phyloP scores from a whole-genome alignment of 2,329 filamentous ascomycete species.

The Ophiocordyceps camponoti-saundersi region DNA sequence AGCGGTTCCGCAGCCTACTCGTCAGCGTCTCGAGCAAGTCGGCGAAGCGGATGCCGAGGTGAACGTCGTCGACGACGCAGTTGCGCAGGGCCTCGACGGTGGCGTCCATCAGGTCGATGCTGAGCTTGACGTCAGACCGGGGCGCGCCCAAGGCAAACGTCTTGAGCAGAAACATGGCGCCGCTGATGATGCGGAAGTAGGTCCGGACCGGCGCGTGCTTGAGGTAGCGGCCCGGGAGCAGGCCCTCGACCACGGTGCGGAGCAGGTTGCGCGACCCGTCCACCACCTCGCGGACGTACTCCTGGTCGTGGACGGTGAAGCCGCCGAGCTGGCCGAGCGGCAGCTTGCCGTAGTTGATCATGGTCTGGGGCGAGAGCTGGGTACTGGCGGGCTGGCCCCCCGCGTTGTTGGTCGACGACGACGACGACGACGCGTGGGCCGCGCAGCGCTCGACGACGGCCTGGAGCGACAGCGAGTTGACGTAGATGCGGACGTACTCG shows the following conservation, averaged over 20 bases:
- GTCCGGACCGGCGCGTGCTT: slow-evolving; percentile 72
- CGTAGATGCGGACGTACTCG: slow-evolving; percentile 84
- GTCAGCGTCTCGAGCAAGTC: slow-evolving; percentile 69
- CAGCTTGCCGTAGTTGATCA: slow-evolving; percentile 47
- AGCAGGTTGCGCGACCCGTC: slow-evolving; percentile 64
- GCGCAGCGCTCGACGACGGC: slow-evolving; percentile 89
- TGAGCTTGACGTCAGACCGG: slow-evolving; percentile 60
- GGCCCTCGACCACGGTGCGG: slow-evolving; percentile 57
- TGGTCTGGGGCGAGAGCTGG: slow-evolving; percentile 42
- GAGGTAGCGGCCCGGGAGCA: slow-evolving; percentile 58
- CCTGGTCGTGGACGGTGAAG: slow-evolving; percentile 49
- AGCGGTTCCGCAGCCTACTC: slow-evolving; percentile 53
- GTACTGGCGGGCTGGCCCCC: slow-evolving; percentile 6
- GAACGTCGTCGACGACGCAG: slow-evolving; percentile 72
- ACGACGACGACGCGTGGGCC: slow-evolving; percentile 32
- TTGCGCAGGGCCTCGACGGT: slow-evolving; percentile 59
- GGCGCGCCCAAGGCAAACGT: slow-evolving; percentile 70
- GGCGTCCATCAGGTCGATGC: slow-evolving; percentile 57
- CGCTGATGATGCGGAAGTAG: slow-evolving; percentile 74
- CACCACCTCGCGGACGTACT: slow-evolving; percentile 61
- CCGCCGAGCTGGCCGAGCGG: slow-evolving; percentile 47
- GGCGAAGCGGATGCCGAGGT: slow-evolving; percentile 70
- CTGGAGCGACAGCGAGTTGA: slow-evolving; percentile 87
- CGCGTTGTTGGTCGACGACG: slow-evolving; percentile 23
- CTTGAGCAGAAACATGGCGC: slow-evolving; percentile 71